phyloP scores from a whole-genome alignment of 176 grass and related monocot species.

The Juncus inflexus region DNA sequence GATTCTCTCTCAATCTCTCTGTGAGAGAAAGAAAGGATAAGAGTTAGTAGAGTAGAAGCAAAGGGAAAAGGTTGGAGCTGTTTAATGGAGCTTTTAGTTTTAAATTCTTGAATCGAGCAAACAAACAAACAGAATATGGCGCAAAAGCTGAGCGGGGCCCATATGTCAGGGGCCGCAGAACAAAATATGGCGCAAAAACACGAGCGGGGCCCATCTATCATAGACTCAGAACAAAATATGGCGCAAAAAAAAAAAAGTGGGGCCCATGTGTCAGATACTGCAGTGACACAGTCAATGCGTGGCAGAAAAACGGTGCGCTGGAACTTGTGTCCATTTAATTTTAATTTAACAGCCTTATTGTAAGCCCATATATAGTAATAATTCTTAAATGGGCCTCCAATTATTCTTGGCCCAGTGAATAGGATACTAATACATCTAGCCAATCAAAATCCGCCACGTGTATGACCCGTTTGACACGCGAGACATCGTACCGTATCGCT shows the following conservation, averaged over 20 bases:
- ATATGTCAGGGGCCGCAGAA: no score
- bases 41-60: not conserved
- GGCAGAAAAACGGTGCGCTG: no score
- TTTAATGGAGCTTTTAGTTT: not conserved
- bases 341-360: no score
- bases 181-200: no score
- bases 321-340: no score
- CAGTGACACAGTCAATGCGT: no score
- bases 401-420: not conserved
- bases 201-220: no score
- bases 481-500: conserved; percentile 12
- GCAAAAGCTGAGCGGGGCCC: not conserved
- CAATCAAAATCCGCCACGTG: not conserved
- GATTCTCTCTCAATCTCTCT: not conserved
- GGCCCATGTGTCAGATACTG: no score
- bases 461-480: conserved; percentile 4
- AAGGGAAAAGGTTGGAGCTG: conserved; percentile 6
- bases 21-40: not conserved
- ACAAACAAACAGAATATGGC: conserved; percentile 1
- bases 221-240: no score
- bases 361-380: no score
- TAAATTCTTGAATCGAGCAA: not conserved
- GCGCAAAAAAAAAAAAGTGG: no score
- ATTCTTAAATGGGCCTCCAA: no score
- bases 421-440: not conserved